Evolutionary conservation across 495 filamentous ascomycete species (phyloP).

Genomic region (Pyrenula massariospora): DNA sequence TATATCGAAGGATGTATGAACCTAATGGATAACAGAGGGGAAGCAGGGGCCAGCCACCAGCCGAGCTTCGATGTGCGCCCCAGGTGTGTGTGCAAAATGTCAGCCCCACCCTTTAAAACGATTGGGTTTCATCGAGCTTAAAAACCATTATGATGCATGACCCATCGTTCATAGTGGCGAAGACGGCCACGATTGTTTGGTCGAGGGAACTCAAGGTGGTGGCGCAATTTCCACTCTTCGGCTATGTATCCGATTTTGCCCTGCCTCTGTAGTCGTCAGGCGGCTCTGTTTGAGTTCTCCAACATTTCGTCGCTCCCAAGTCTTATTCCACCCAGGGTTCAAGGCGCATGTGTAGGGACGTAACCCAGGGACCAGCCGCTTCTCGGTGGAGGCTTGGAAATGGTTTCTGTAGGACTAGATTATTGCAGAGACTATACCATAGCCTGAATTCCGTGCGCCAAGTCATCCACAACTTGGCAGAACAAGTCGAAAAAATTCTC

Average conservation of each 20-base stretch:
- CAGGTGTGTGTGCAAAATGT: too few relatives aligned
- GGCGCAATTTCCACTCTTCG: background rate
- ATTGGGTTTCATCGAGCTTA: background rate
- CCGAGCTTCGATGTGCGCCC: too few relatives aligned
- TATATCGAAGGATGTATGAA: too few relatives aligned
- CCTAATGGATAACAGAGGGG: too few relatives aligned
- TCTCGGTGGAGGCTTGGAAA: background rate
- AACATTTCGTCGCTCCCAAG: background rate
- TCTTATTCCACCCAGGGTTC: background rate
- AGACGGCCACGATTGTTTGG: background rate
- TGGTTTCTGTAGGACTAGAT: background rate
- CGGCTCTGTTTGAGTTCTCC: background rate
- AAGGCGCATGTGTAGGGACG: background rate
- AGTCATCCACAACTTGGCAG: background rate
- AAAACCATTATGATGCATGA: background rate
- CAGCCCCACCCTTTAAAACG: background rate
- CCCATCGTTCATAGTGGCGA: background rate
- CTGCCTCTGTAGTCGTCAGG: background rate
- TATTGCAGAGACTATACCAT: background rate
- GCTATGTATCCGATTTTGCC: background rate
- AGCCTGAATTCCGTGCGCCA: background rate
- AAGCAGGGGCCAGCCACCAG: too few relatives aligned
- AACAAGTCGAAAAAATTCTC: background rate
- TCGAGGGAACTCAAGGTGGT: background rate
- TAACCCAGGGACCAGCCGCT: background rate